Conservation (phyloP, 1,284 basidiomycete genomes). For the Naganishia liquefaciens region DNA sequence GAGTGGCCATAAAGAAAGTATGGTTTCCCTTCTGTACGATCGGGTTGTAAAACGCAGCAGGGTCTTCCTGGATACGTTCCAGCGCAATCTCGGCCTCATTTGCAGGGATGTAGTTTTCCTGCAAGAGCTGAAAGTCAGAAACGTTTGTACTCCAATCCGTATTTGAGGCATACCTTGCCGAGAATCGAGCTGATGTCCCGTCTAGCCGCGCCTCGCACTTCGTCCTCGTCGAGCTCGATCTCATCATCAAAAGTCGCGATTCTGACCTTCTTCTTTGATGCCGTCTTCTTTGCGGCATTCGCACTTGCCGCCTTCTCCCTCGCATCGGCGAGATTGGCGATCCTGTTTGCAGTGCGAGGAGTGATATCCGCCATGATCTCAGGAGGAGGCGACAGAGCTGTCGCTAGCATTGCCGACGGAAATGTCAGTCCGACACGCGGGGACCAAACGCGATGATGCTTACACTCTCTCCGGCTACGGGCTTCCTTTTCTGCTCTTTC, state of each 20-base stretch:
- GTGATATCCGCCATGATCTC: conserved; percentile 55
- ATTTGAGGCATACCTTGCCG: conserved; percentile 56
- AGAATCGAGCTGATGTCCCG: conserved; percentile 73
- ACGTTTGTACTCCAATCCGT: not conserved
- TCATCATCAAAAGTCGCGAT: conserved; percentile 63
- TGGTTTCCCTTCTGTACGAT: conserved; percentile 68
- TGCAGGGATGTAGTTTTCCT: conserved; percentile 75
- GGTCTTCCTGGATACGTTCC: conserved; percentile 79
- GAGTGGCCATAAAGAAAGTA: conserved; percentile 73
- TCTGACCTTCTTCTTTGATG: conserved; percentile 71
- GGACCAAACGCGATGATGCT: conserved; percentile 21
- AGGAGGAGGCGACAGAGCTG: conserved; percentile 49
- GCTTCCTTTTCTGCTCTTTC: conserved; percentile 6
- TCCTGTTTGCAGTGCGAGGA: conserved; percentile 58
- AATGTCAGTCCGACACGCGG: no score
- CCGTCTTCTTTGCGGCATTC: conserved; percentile 52
- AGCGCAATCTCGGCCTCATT: conserved; percentile 78
- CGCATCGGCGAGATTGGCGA: conserved; percentile 44
- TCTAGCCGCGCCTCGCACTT: conserved; percentile 60
- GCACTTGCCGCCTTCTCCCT: conserved; percentile 56
- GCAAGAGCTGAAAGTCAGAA: not conserved
- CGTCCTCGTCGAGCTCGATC: conserved; percentile 74
- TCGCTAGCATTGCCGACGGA: conserved; percentile 36
- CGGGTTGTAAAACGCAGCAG: conserved; percentile 79
- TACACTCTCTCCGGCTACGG: conserved; percentile 41